A percentile compares a stretch with the other conserved stretches of the same genome.
These are phyloP conservation scores for Chaetomium sp. DNA, from an alignment of 2,329 filamentous ascomycete species.

Conservation along the genomic window DNA sequence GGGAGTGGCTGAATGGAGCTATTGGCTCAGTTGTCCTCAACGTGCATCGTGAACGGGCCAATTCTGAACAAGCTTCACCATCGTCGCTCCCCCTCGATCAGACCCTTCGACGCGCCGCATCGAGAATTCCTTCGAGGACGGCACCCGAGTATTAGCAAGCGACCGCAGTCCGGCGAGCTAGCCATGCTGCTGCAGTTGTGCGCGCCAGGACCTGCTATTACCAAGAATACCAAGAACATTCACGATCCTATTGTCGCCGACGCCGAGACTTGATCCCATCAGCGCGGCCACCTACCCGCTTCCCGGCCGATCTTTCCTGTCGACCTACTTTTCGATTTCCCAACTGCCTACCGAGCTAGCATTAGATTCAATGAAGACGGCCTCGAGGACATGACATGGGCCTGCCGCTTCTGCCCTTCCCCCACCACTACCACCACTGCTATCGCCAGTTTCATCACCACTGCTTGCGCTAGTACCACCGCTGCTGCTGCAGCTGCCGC, in stretches of 20 bases:
- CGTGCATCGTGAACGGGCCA: background rate
- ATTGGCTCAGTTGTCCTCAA: constrained; percentile 20
- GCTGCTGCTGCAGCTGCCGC: background rate
- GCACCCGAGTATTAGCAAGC: background rate
- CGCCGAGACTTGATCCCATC: background rate
- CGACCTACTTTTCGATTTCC: no score
- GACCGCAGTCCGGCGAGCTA: constrained; percentile 5
- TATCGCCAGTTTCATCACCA: background rate
- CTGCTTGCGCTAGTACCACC: background rate
- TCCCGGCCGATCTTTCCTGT: no score
- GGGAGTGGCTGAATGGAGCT: constrained; percentile 17
- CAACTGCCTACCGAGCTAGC: no score
- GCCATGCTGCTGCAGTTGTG: constrained; percentile 16
- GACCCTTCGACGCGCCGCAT: background rate
- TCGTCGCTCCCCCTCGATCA: background rate
- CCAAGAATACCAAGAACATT: no score
- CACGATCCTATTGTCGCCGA: background rate
- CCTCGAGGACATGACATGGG: constrained; percentile 17
- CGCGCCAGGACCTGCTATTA: constrained; percentile 3
- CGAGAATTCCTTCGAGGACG: background rate
- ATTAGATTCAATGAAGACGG: constrained; percentile 7
- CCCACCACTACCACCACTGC: background rate
- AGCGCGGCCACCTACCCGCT: no score
- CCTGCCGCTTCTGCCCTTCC: constrained; percentile 14
- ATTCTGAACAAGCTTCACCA: background rate